These are phyloP conservation scores for Vickermania spadyakhi DNA, from an alignment of 208 protist genomes.

Conservation along the genomic window DNA sequence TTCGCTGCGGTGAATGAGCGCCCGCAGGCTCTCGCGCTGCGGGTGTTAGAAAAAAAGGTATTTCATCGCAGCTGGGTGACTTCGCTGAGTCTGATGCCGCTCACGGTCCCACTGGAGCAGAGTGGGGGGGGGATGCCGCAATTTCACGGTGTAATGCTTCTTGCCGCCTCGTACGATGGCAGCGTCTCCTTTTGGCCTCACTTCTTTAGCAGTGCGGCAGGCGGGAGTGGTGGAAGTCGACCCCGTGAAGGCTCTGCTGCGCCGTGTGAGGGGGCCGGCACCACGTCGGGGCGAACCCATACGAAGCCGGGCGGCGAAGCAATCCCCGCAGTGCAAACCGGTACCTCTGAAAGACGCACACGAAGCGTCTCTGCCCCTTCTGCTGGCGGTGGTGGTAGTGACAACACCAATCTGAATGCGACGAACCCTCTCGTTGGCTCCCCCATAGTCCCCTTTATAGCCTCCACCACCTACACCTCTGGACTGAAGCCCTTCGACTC, in stretches of 20 bases:
- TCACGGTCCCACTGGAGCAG: constrained; percentile 17
- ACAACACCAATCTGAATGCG: background rate
- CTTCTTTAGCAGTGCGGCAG: constrained; percentile 9
- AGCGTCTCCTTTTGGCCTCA: constrained; percentile 74
- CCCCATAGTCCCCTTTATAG: background rate
- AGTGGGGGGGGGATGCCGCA: constrained; percentile 29
- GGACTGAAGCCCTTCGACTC: background rate
- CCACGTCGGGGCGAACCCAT: background rate
- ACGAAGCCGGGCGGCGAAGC: background rate
- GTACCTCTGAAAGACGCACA: too few species aligned
- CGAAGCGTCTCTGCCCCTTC: background rate
- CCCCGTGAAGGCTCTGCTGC: background rate
- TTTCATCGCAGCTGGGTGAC: constrained; percentile 78
- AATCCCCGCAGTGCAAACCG: too few species aligned
- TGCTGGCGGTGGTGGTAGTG: background rate
- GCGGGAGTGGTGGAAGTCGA: too few species aligned
- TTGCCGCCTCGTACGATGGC: constrained; percentile 65
- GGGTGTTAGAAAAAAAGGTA: constrained; percentile 36
- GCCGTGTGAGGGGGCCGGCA: background rate
- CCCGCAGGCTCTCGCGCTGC: constrained; percentile 13
- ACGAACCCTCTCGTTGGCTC: background rate
- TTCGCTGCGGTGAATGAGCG: background rate
- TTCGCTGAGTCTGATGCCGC: constrained; percentile 30
- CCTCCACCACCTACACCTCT: constrained; percentile 4
- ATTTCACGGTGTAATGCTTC: constrained; percentile 30